Percentiles rank a stretch among this genome's conserved stretches.
Conservation (phyloP, 2,329 filamentous ascomycete species). For the Parastagonospora nodorum region DNA sequence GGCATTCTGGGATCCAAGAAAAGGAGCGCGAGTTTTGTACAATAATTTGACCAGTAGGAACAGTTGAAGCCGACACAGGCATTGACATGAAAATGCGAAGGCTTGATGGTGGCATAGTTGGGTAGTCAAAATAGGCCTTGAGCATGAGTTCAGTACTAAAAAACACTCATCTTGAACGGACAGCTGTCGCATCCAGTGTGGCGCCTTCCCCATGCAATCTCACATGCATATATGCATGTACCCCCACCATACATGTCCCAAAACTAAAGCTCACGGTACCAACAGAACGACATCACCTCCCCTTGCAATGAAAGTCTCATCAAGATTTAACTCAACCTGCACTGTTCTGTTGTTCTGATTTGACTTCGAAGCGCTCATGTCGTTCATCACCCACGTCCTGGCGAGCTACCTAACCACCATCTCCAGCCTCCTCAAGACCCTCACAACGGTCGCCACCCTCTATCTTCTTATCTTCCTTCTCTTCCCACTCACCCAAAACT, state of each 20-base stretch:
- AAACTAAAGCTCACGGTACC: too few relatives aligned
- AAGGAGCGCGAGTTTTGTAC: conserved; percentile 2
- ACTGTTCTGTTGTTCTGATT: not conserved
- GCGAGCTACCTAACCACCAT: not conserved
- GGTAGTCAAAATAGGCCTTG: not conserved
- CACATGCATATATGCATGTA: too few relatives aligned
- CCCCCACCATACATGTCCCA: too few relatives aligned
- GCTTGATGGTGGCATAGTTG: not conserved
- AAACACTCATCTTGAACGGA: too few relatives aligned
- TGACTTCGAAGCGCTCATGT: not conserved
- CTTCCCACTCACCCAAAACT: conserved; percentile 17
- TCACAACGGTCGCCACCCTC: not conserved
- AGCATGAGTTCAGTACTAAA: not conserved
- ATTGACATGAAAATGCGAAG: not conserved
- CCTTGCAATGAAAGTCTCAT: too few relatives aligned
- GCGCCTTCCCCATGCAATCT: not conserved
- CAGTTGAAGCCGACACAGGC: not conserved
- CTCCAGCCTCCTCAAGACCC: not conserved
- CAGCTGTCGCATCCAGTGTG: not conserved
- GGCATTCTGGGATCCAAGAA: not conserved
- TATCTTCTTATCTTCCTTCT: conserved; percentile 2
- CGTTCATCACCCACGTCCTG: not conserved
- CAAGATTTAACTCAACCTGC: too few relatives aligned
- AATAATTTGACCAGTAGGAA: conserved; percentile 5
- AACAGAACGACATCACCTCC: too few relatives aligned